phyloP scores from a whole-genome alignment of 371 early-diverging fungal species.

The Apophysomyces variabilis region DNA sequence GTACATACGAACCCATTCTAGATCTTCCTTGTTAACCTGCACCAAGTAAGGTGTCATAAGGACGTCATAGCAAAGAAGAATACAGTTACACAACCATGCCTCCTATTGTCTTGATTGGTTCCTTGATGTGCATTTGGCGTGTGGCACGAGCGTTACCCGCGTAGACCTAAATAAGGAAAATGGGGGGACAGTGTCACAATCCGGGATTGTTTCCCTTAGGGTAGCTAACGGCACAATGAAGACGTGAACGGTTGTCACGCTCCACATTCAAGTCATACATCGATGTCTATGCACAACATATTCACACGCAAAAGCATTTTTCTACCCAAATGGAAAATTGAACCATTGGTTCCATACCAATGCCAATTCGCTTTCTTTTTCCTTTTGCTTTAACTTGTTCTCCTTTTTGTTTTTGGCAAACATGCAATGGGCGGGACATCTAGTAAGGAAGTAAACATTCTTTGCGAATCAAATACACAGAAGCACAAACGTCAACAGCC shows the following conservation, averaged over 20 bases:
- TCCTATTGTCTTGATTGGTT: neutral
- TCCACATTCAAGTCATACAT: neutral
- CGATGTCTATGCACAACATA: too few relatives aligned
- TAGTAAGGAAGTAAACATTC: neutral
- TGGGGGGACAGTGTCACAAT: slow-evolving; percentile 5
- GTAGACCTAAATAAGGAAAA: neutral
- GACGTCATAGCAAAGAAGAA: too few relatives aligned
- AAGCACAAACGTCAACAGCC: too few relatives aligned
- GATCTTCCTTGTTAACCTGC: neutral
- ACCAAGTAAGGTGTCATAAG: neutral
- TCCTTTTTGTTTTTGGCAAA: neutral
- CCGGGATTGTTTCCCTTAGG: slow-evolving; percentile 2
- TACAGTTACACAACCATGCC: neutral
- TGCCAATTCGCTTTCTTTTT: neutral
- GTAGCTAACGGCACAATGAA: neutral
- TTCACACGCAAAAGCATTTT: too few relatives aligned
- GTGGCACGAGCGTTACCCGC: slow-evolving; percentile 5
- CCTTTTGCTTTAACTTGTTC: neutral
- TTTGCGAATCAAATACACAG: neutral
- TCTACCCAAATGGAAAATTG: too few relatives aligned
- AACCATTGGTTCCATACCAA: neutral
- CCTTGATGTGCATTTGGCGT: neutral
- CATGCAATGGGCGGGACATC: neutral
- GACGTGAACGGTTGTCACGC: neutral
- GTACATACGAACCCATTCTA: slow-evolving; percentile 1